phyloP scores from a whole-genome alignment of 495 filamentous ascomycete genomes.

The Penicillium roqueforti region DNA sequence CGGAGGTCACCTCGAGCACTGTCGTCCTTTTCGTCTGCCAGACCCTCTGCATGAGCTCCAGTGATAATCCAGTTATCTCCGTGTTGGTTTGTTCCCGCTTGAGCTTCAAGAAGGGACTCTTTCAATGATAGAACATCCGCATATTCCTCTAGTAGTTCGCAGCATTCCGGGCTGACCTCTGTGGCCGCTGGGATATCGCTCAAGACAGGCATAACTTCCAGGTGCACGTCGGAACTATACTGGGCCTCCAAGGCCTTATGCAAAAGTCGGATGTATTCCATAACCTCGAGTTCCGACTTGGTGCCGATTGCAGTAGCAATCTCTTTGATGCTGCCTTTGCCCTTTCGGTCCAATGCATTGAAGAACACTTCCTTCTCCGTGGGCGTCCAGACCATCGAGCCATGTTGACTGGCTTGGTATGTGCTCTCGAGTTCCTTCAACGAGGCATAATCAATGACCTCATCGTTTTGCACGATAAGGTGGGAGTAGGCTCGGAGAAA shows the following conservation, averaged over 20 bases:
- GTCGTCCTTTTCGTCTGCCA: constrained; percentile 19
- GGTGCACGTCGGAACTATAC: constrained; percentile 24
- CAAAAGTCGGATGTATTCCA: constrained; percentile 60
- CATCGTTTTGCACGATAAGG: constrained; percentile 56
- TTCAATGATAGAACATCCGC: constrained; percentile 56
- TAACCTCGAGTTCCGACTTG: constrained; percentile 72
- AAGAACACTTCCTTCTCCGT: constrained; percentile 71
- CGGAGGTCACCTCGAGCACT: constrained; percentile 32
- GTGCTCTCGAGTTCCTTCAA: constrained; percentile 10
- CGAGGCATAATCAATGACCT: constrained; percentile 27
- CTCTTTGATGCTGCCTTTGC: constrained; percentile 52
- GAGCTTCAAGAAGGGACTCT: constrained; percentile 54
- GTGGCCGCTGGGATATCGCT: constrained; percentile 63
- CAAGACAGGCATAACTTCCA: constrained; percentile 20
- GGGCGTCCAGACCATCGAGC: constrained; percentile 62
- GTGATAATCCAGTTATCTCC: constrained; percentile 54
- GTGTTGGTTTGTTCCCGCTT: constrained; percentile 50
- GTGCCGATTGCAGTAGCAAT: constrained; percentile 62
- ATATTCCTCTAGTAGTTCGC: constrained; percentile 59
- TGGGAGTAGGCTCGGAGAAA: constrained; percentile 44
- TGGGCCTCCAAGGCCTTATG: constrained; percentile 42
- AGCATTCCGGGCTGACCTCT: constrained; percentile 66
- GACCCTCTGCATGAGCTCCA: constrained; percentile 25
- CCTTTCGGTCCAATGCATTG: constrained; percentile 55
- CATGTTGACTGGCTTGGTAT: constrained; percentile 52